Conservation (phyloP, 768 basidiomycete species). For the Leccinellum luteum region DNA sequence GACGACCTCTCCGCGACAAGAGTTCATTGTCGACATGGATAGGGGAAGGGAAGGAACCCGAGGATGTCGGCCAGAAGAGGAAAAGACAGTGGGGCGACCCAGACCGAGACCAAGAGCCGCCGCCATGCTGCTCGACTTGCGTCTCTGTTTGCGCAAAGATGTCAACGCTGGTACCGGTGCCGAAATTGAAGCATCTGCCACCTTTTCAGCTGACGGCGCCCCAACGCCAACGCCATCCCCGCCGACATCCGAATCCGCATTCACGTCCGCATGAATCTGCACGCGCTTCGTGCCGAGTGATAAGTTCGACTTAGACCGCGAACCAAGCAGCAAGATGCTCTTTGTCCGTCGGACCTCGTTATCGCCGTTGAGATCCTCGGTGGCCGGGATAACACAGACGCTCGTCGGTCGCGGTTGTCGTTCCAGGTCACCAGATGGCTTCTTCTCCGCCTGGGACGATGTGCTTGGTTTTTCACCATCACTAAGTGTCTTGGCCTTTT, state of each 20-base stretch:
- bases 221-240: background rate
- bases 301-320: slow-evolving; percentile 22
- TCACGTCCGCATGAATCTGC: slow-evolving; percentile 29
- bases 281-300: slow-evolving; percentile 27
- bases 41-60: background rate
- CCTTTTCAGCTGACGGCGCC: background rate
- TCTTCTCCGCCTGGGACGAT: slow-evolving; percentile 6
- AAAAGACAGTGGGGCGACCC: background rate
- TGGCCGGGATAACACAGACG: slow-evolving; percentile 31
- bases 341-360: slow-evolving; percentile 27
- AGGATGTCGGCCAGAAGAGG: background rate
- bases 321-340: slow-evolving; percentile 31
- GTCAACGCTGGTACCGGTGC: background rate
- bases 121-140: slow-evolving; percentile 26
- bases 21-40: background rate
- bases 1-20: slow-evolving; percentile 10
- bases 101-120: background rate
- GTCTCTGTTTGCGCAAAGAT: slow-evolving; percentile 18
- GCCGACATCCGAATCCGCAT: slow-evolving; percentile 13
- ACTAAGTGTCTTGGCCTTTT: background rate
- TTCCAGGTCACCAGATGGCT: slow-evolving; percentile 11
- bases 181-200: background rate
- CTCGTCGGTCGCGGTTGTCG: slow-evolving; percentile 25
- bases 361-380: slow-evolving; percentile 13
- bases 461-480: background rate